These are phyloP conservation scores for Cystofilobasidium capitatum DNA, from an alignment of 768 basidiomycete genomes.

Conservation along the genomic window DNA sequence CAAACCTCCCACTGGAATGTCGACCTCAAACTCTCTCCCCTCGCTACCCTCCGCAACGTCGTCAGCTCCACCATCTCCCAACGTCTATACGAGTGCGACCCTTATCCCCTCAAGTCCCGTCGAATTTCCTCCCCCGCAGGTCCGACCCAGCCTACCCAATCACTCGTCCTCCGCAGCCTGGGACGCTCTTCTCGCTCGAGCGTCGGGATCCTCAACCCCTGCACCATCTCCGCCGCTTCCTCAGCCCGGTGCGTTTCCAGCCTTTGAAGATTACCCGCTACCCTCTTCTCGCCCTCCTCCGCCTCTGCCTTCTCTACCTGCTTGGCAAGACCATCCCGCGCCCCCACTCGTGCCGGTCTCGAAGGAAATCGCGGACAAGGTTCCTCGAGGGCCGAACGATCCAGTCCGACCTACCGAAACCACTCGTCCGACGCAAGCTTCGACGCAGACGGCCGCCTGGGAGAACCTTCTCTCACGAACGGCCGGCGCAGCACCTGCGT, in stretches of 20 bases:
- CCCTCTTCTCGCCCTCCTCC: slow-evolving; percentile 4
- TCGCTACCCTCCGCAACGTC: background rate
- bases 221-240: background rate
- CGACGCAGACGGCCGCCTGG: slow-evolving; percentile 7
- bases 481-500: background rate
- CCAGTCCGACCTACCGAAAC: background rate
- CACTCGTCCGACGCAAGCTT: background rate
- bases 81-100: background rate
- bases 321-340: background rate
- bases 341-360: background rate
- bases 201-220: background rate
- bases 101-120: background rate
- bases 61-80: background rate
- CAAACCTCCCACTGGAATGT: background rate
- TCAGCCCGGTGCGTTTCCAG: slow-evolving; percentile 9
- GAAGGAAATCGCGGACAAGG: background rate
- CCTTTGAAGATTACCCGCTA: background rate
- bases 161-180: slow-evolving; percentile 11
- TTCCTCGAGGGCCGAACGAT: background rate
- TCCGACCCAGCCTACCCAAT: background rate
- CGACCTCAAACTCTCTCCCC: background rate
- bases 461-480: slow-evolving; percentile 16
- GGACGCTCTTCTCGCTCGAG: slow-evolving; percentile 9
- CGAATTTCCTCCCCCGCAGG: background rate
- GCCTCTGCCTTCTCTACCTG: background rate